Conservation (phyloP, 805 yeast genomes). For the Jamesozyma gamospora region DNA sequence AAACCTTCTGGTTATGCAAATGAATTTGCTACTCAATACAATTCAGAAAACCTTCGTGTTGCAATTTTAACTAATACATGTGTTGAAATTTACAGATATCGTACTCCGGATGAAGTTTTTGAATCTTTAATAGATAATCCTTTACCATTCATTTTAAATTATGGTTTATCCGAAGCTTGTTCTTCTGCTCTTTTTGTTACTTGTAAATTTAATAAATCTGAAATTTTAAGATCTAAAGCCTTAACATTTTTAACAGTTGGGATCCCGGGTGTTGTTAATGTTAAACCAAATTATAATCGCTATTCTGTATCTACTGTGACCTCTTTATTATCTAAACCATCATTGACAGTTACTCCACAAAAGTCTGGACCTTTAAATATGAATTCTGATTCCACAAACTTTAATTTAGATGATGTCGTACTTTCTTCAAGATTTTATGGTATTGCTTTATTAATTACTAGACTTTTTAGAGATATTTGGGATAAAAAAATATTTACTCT, state of each 20-base stretch:
- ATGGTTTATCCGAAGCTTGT: constrained; percentile 85
- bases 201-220: constrained; percentile 60
- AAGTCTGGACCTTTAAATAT: constrained; percentile 5
- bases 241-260: constrained; percentile 36
- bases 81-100: constrained; percentile 61
- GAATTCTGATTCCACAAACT: constrained; percentile 10
- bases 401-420: constrained; percentile 60
- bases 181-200: constrained; percentile 79
- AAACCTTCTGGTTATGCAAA: constrained; percentile 79
- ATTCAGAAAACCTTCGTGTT: constrained; percentile 52
- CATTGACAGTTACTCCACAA: constrained; percentile 16
- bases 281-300: constrained; percentile 33
- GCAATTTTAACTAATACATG: constrained; percentile 79
- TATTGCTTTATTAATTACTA: constrained; percentile 62
- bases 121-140: constrained; percentile 62
- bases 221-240: constrained; percentile 34
- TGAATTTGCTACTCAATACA: constrained; percentile 78
- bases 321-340: constrained; percentile 19
- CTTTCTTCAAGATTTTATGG: constrained; percentile 90
- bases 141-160: constrained; percentile 59
- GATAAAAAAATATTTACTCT: constrained; percentile 50
- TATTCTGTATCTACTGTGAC: constrained; percentile 23
- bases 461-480: constrained; percentile 79
- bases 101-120: constrained; percentile 72
- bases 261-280: constrained; percentile 34